These are phyloP conservation scores for Calocera cornea DNA, from an alignment of 768 basidiomycete species.

Conservation along the genomic window DNA sequence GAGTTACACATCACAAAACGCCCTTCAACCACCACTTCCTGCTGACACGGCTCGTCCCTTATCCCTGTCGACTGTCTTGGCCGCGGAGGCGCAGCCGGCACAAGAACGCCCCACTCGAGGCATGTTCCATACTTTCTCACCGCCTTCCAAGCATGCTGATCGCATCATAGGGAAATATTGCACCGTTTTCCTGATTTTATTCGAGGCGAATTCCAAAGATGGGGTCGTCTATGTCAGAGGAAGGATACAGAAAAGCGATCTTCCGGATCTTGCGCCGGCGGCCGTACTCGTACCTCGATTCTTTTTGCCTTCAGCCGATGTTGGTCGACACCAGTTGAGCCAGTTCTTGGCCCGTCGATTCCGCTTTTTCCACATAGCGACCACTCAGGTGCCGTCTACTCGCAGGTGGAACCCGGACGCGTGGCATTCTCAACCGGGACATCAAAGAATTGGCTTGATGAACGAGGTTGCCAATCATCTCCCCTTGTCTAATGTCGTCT, in stretches of 20 bases:
- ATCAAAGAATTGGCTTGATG: not conserved
- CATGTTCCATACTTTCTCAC: too few relatives aligned
- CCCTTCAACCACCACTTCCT: too few relatives aligned
- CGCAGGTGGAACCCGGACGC: not conserved
- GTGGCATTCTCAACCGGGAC: not conserved
- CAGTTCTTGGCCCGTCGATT: not conserved
- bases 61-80: too few relatives aligned
- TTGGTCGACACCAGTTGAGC: not conserved
- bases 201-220: not conserved
- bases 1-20: too few relatives aligned
- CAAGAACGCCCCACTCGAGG: too few relatives aligned
- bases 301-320: not conserved
- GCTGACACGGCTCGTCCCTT: too few relatives aligned
- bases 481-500: not conserved
- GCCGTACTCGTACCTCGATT: not conserved
- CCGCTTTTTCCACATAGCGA: not conserved
- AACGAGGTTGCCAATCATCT: not conserved
- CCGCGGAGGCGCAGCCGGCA: too few relatives aligned
- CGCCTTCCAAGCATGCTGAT: too few relatives aligned
- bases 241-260: not conserved
- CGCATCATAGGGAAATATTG: not conserved
- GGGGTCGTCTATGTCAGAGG: not conserved
- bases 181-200: not conserved
- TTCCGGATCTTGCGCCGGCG: not conserved
- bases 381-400: not conserved